phyloP scores from a whole-genome alignment of 331 rosid genomes.

The Dryas integrifolia region DNA sequence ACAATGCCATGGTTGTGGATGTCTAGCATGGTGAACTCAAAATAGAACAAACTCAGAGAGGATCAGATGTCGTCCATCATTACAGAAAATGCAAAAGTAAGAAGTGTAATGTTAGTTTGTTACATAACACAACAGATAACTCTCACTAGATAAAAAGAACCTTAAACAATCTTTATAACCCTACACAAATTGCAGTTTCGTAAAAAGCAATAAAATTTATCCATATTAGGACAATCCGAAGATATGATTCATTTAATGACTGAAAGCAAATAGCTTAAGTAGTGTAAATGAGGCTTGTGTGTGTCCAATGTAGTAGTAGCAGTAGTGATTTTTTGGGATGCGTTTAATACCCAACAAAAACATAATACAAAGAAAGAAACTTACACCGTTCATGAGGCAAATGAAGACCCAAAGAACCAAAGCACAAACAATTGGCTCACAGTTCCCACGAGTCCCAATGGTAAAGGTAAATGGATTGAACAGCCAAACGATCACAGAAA shows the following conservation, averaged over 20 bases:
- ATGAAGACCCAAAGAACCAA: conserved; percentile 75
- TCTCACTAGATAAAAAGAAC: not conserved
- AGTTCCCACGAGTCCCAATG: conserved; percentile 93
- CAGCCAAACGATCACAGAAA: conserved; percentile 73
- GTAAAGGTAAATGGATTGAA: conserved; percentile 94
- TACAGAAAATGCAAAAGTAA: not conserved
- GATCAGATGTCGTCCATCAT: not conserved
- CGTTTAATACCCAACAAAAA: not conserved
- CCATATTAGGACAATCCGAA: not conserved
- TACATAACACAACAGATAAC: not conserved
- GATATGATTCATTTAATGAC: not conserved
- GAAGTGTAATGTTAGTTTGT: not conserved
- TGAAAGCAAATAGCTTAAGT: not conserved
- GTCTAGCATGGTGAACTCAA: not conserved
- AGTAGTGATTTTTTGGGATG: not conserved
- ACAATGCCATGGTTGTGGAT: not conserved
- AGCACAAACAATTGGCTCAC: conserved; percentile 95
- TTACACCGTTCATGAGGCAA: conserved; percentile 88
- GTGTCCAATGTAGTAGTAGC: not conserved
- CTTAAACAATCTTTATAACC: not conserved
- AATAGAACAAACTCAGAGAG: not conserved
- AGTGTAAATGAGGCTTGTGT: not conserved
- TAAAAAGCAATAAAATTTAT: not conserved
- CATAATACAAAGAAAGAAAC: conserved; percentile 31
- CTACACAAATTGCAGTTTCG: not conserved